Evolutionary conservation across 805 yeast species (phyloP).

Genomic region (Diddensiella santjacobensis): DNA sequence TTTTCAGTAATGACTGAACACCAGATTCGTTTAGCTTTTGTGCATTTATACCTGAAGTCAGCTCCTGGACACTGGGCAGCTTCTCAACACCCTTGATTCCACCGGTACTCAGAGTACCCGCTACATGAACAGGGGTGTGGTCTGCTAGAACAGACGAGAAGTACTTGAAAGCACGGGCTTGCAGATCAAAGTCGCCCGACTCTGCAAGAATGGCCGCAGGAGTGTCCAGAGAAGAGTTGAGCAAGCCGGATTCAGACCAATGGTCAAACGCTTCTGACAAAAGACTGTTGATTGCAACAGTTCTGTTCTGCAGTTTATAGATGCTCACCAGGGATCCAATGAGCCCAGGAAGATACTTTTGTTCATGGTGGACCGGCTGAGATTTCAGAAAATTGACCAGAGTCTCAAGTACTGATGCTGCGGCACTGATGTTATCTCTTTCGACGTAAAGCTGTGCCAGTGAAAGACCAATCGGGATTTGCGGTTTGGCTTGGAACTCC

Average conservation of each 20-base stretch:
- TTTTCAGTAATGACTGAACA: constrained; percentile 28
- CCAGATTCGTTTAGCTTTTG: constrained; percentile 22
- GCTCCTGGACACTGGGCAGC: constrained; percentile 15
- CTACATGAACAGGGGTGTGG: constrained; percentile 5
- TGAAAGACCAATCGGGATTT: constrained; percentile 27
- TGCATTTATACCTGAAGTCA: constrained; percentile 27
- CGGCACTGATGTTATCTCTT: constrained; percentile 25
- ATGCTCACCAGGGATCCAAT: constrained; percentile 48
- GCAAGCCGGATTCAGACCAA: constrained; percentile 15
- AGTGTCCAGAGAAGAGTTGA: not conserved
- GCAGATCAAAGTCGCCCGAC: constrained; percentile 30
- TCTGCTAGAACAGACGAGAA: constrained; percentile 24
- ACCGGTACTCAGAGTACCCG: constrained; percentile 27
- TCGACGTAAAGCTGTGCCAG: constrained; percentile 28
- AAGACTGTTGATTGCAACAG: constrained; percentile 33
- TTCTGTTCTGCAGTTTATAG: constrained; percentile 45
- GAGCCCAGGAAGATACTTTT: constrained; percentile 42
- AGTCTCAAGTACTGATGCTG: constrained; percentile 29
- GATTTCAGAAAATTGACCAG: constrained; percentile 3
- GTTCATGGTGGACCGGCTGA: not conserved
- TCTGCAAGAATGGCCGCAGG: constrained; percentile 39
- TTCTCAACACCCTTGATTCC: constrained; percentile 22
- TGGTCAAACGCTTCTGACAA: constrained; percentile 33
- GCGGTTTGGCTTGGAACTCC: constrained; percentile 29
- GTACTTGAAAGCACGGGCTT: constrained; percentile 30